phyloP scores from a whole-genome alignment of 371 early-diverging fungal genomes.

The Rhizopus sp. region DNA sequence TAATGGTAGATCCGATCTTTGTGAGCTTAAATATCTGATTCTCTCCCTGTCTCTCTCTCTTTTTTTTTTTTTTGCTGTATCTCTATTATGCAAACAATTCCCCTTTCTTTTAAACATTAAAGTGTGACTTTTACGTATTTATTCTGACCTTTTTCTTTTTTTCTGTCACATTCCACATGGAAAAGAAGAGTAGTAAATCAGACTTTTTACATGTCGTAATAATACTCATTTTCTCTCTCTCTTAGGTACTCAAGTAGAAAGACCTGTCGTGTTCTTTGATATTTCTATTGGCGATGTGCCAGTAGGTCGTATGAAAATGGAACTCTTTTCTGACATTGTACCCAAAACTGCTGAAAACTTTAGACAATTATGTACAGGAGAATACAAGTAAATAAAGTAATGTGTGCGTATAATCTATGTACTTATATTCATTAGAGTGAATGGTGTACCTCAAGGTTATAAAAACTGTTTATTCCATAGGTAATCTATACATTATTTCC shows the following conservation, averaged over 20 bases:
- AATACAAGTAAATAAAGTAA: constrained; percentile 63
- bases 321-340: constrained; percentile 89
- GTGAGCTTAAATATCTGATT: too few relatives aligned
- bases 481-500: constrained; percentile 28
- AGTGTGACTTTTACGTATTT: too few relatives aligned
- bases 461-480: constrained; percentile 92
- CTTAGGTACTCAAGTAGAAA: constrained; percentile 32
- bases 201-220: too few relatives aligned
- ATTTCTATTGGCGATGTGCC: constrained; percentile 75
- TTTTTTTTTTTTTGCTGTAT: too few relatives aligned
- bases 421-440: constrained; percentile 44
- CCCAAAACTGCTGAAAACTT: constrained; percentile 99
- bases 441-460: constrained; percentile 86
- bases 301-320: constrained; percentile 95
- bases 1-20: too few relatives aligned
- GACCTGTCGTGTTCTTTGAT: constrained; percentile 76
- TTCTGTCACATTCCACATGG: too few relatives aligned
- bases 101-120: too few relatives aligned
- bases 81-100: too few relatives aligned
- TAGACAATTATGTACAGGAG: constrained; percentile 92
- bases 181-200: too few relatives aligned
- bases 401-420: neutral
- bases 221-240: too few relatives aligned
- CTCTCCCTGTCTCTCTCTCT: too few relatives aligned
- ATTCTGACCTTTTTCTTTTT: too few relatives aligned